A percentile compares a stretch with the other conserved stretches of the same genome.
phyloP scores from a whole-genome alignment of 371 early-diverging fungal genomes.

The Mortierella sp. region DNA sequence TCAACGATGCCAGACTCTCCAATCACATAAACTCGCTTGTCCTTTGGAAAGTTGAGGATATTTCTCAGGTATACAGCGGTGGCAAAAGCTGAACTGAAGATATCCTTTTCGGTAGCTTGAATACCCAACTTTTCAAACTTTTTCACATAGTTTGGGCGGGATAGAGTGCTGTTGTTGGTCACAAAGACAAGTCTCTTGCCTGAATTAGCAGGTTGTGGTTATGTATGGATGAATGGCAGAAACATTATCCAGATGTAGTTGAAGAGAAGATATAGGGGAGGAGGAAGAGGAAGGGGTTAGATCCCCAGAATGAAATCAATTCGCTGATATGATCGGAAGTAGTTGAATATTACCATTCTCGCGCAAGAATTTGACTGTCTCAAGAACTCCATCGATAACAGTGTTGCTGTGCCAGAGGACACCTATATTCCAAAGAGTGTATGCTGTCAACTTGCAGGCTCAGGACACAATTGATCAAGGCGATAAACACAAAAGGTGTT shows the following conservation, averaged over 20 bases:
- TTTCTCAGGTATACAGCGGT: slow-evolving; percentile 93
- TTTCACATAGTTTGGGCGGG: slow-evolving; percentile 80
- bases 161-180: slow-evolving; percentile 96
- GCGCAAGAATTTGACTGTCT: slow-evolving; percentile 80
- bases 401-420: slow-evolving; percentile 92
- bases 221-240: too few relatives aligned
- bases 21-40: slow-evolving; percentile 92
- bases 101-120: slow-evolving; percentile 85
- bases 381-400: slow-evolving; percentile 75
- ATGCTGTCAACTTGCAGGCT: neutral
- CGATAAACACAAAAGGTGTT: neutral
- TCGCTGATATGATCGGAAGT: neutral
- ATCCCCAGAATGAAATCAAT: too few relatives aligned
- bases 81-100: slow-evolving; percentile 95
- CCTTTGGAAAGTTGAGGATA: slow-evolving; percentile 80
- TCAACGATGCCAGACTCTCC: slow-evolving; percentile 92
- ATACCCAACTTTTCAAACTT: slow-evolving; percentile 88
- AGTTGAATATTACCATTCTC: slow-evolving; percentile 65
- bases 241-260: neutral
- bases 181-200: slow-evolving; percentile 94
- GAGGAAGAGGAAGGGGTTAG: neutral
- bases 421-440: slow-evolving; percentile 63
- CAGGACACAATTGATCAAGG: neutral
- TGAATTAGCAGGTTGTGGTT: slow-evolving; percentile 13
- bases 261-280: neutral